Percentiles rank a stretch among this genome's conserved stretches.
phyloP scores from a whole-genome alignment of 1,139 yeast genomes.

The Lodderomyces theae region DNA sequence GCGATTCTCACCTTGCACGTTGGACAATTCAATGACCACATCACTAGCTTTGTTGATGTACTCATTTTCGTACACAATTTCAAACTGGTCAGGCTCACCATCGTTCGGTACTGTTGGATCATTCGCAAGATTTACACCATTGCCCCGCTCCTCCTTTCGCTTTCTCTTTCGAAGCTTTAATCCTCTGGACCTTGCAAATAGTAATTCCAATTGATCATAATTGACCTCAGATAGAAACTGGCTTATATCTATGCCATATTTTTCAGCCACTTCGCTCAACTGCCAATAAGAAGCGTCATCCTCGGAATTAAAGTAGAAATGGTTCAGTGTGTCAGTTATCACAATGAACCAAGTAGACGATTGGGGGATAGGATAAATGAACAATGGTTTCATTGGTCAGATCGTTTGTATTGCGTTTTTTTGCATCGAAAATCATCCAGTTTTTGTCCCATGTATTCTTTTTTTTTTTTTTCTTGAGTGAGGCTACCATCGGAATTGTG shows the following conservation, averaged over 20 bases:
- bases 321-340: conserved; percentile 26
- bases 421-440: too few relatives aligned
- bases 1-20: not conserved
- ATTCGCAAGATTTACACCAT: not conserved
- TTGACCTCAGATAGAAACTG: conserved; percentile 16
- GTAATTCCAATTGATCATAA: conserved; percentile 30
- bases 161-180: conserved; percentile 15
- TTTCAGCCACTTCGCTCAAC: conserved; percentile 23
- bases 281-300: conserved; percentile 33
- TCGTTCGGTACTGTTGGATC: conserved; percentile 3
- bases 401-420: too few relatives aligned
- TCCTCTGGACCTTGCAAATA: conserved; percentile 34
- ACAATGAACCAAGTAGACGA: conserved; percentile 27
- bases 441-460: not conserved
- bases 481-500: too few relatives aligned
- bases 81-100: not conserved
- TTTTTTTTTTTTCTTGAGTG: too few relatives aligned
- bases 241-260: conserved; percentile 14
- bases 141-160: not conserved
- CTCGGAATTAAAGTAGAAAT: conserved; percentile 30
- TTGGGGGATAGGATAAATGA: conserved; percentile 20
- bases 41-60: not conserved
- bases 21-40: not conserved
- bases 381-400: conserved; percentile 15
- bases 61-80: conserved; percentile 1